These are phyloP conservation scores for Pinus tabuliformis DNA, from an alignment of 75 land plant genomes.

Conservation along the genomic window DNA sequence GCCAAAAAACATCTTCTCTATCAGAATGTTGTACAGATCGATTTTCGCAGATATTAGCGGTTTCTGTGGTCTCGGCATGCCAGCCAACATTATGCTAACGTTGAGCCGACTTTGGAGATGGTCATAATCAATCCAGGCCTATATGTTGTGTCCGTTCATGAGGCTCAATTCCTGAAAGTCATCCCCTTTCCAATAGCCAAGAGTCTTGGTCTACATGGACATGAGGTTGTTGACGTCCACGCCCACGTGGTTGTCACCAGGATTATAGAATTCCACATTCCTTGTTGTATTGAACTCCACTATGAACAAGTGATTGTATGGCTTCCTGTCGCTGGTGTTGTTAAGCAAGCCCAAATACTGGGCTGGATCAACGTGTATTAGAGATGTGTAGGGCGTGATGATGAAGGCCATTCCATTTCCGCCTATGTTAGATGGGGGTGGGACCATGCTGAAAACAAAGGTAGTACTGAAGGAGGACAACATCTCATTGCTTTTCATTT, in stretches of 20 bases:
- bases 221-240: constrained; percentile 45
- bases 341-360: constrained; percentile 54
- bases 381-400: constrained; percentile 22
- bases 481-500: background rate
- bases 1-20: too few relatives aligned
- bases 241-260: constrained; percentile 44
- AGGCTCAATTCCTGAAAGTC: too few relatives aligned
- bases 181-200: too few relatives aligned
- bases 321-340: constrained; percentile 28
- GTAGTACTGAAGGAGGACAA: background rate
- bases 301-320: constrained; percentile 38
- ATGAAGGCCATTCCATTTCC: constrained; percentile 50
- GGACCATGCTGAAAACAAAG: constrained; percentile 24
- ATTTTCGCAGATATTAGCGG: too few relatives aligned
- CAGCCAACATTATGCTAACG: too few relatives aligned
- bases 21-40: too few relatives aligned
- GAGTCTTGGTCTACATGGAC: constrained; percentile 8
- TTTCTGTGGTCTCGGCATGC: too few relatives aligned
- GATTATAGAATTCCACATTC: constrained; percentile 31
- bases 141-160: too few relatives aligned
- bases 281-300: constrained; percentile 57
- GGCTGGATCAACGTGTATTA: constrained; percentile 14
- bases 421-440: constrained; percentile 8
- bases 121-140: too few relatives aligned
- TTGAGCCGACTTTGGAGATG: too few relatives aligned